These are phyloP conservation scores for Amanita subjunquillea DNA, from an alignment of 768 basidiomycete genomes.

Conservation along the genomic window DNA sequence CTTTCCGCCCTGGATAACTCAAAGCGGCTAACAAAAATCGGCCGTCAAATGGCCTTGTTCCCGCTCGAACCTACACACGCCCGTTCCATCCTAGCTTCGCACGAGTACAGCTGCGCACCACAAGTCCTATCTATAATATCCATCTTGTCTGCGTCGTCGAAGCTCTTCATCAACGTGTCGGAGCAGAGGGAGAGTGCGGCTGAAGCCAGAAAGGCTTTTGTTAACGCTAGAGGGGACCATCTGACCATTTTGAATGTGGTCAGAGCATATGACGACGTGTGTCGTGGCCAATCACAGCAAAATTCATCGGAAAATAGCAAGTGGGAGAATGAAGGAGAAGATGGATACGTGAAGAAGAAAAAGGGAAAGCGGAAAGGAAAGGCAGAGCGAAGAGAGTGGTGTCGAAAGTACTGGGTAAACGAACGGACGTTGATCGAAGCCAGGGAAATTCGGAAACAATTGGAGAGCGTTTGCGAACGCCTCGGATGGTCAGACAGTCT, in stretches of 20 bases:
- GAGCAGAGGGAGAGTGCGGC: constrained; percentile 66
- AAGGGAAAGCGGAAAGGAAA: constrained; percentile 1
- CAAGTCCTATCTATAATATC: constrained; percentile 84
- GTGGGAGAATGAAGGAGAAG: constrained; percentile 17
- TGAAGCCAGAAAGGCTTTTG: constrained; percentile 68
- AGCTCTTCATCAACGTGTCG: constrained; percentile 68
- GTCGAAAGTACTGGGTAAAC: constrained; percentile 73
- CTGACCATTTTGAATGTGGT: constrained; percentile 83
- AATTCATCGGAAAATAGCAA: constrained; percentile 21
- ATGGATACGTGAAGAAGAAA: background rate
- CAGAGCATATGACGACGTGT: constrained; percentile 67
- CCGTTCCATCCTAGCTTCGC: constrained; percentile 71
- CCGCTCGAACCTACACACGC: constrained; percentile 86
- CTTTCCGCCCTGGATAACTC: constrained; percentile 68
- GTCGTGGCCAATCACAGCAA: background rate
- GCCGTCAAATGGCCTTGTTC: constrained; percentile 80
- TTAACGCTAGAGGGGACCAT: constrained; percentile 84
- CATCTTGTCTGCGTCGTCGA: constrained; percentile 70
- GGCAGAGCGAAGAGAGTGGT: constrained; percentile 42
- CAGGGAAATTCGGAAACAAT: constrained; percentile 68
- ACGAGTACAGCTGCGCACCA: constrained; percentile 55
- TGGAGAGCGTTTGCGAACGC: constrained; percentile 54
- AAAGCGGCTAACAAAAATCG: constrained; percentile 58
- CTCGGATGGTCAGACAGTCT: constrained; percentile 37
- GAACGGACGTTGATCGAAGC: constrained; percentile 75